These are phyloP conservation scores for Kodamaea anthophila DNA, from an alignment of 1,139 yeast genomes.

Conservation along the genomic window DNA sequence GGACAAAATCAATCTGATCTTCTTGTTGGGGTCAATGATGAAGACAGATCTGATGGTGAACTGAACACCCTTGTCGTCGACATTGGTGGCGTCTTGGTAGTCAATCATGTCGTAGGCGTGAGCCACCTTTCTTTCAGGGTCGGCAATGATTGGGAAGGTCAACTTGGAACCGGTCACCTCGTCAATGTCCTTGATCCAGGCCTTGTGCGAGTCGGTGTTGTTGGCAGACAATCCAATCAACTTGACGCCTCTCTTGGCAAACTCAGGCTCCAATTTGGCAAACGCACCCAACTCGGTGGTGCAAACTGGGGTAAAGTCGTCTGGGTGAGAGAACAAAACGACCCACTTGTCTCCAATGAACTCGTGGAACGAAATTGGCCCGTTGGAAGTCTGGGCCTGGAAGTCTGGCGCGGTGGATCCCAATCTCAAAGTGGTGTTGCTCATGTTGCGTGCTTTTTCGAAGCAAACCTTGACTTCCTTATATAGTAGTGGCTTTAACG, in stretches of 20 bases:
- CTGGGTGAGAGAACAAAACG: conserved; percentile 85
- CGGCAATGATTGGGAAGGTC: conserved; percentile 84
- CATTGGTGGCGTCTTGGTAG: conserved; percentile 76
- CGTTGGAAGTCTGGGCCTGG: conserved; percentile 69
- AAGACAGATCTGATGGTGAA: conserved; percentile 85
- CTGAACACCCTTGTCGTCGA: conserved; percentile 55
- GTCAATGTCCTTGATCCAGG: conserved; percentile 85
- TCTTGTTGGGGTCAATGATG: conserved; percentile 81
- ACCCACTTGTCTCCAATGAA: conserved; percentile 80
- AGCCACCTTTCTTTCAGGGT: conserved; percentile 72
- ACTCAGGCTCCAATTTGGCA: conserved; percentile 78
- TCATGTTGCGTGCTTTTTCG: no score
- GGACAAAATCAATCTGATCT: conserved; percentile 72
- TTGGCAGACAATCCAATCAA: conserved; percentile 83
- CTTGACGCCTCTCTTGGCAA: conserved; percentile 72
- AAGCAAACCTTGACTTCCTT: no score
- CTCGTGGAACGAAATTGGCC: conserved; percentile 75
- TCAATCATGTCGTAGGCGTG: conserved; percentile 86
- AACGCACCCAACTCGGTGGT: conserved; percentile 93
- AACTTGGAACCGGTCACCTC: conserved; percentile 69
- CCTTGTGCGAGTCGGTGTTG: conserved; percentile 65
- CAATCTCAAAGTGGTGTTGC: conserved; percentile 13
- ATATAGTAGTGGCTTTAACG: conserved; percentile 4
- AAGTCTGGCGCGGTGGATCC: conserved; percentile 81
- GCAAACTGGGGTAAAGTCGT: conserved; percentile 92